Evolutionary conservation across 345 rosid species (phyloP), one percentile per base, ranked within the genome.

Genomic region (Salix koriyanagi): DNA sequence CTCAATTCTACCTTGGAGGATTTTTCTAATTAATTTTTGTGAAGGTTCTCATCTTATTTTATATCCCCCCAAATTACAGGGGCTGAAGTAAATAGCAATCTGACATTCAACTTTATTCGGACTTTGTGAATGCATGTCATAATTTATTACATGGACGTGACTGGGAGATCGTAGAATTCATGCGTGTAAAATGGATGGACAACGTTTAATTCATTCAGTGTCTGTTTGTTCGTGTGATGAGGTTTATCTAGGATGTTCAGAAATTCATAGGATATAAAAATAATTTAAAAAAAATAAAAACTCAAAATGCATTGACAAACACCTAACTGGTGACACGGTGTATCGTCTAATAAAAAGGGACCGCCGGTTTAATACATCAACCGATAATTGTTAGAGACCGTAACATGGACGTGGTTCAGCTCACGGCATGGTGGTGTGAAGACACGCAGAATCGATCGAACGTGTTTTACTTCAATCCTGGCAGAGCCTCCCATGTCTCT

Each of bases 1-100:
- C 86, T 83, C 78, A 80, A 73, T 86, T 88, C 84, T 88, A 89
- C 50, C 12, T 1, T 25, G 41, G 15, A 34, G 42, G 3, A 41
- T 41, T 41, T 41, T 9, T 41, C 44, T 41, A 2, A 9, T 9
- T 41, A 41, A 41, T 10, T 54, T 18, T 6, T 6, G 58, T 6
- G 23, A 52, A 18, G 23, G 7, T 19, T 5, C 7, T 6, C 8
- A 0, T 41, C 44, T 2, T 41, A 10, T 41, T 11, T 41, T 41
- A 18, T 52, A 19, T n/a, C 5, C 37, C 7, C n/a, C 23, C 0
- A 56, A n/a, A 56, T n/a, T 56, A 1, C 12, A 2, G 61, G 60
- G 61, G 58, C 23, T 6, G 21, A n/a, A 9, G 25, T 10, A 4
- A 11, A 56, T n/a, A 1, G 62, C 0, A n/a, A 56, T 1, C 8